Base-by-base conservation (phyloP, 2,329 filamentous ascomycete species). In the Trichophyton verrucosum region DNA sequence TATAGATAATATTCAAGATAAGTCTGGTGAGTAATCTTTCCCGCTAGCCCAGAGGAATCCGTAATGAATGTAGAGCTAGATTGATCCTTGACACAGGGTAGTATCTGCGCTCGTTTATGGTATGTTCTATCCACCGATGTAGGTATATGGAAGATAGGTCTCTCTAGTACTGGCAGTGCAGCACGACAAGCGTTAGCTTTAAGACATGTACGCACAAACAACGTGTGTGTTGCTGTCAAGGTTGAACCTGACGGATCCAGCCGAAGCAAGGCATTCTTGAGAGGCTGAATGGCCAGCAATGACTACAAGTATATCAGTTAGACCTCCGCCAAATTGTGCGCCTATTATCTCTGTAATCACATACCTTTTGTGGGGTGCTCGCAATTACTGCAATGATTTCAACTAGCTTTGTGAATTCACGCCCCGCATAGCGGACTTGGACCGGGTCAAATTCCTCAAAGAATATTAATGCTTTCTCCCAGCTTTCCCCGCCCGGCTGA, bases 1-100 rank as follows among this genome's bases (percentile, higher is more conserved):
- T 82, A 72, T 3, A 87, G 72, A 66, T 87, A 86, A 69, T 89
- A 90, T 68, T 87, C 82, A 20, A 89, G 75, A 47, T 75, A 72
- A 42, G 75, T 73, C 57, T 69, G 70, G 61, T 73, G 72, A n/a
- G 70, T 70, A 15, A 79, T 61, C 44, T 69, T 73, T 2, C 71
- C 66, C 11, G 75, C 73, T n/a, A 79, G 64, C 3, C 73, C 74
- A 6, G 74, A 73, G 17, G 65, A 58, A 24, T 70, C 65, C 3
- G 68, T 74, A 11, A 77, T 69, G 55, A 73, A 75, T 15, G 65
- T 64, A 20, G 69, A 64, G 61, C 66, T 71, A 3, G 69, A 70
- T 27, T 70, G 68, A 30, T 72, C 64, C 22, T 68, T 60, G 1
- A 71, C 70, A 61, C 72, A 75, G 1, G 71, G 65, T 15, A 67